Evolutionary conservation across 2,329 filamentous ascomycete species (phyloP), one percentile per base, ranked within the genome.

Genomic region (Coniella vitis): DNA sequence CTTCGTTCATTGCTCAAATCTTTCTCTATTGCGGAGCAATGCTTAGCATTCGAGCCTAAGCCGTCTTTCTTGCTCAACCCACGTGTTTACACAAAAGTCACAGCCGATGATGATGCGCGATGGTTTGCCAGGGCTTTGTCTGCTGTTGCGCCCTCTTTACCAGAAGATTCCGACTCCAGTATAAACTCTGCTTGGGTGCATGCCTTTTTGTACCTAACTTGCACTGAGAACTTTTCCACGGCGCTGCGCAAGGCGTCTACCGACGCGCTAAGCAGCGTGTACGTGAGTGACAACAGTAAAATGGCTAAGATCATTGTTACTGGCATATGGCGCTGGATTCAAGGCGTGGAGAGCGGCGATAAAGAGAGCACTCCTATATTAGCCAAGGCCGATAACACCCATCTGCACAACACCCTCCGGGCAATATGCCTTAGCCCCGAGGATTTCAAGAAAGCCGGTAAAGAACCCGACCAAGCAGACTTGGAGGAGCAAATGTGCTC

Each of bases 11-110:
- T 83, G 32, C 64, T 78, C 19, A 84, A 86, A 59, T 83, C 82
- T 58, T 74, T 79, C 20, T 71, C 79, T 25, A 68, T 90, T 21
- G 64, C 76, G 20, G 78, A 81, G 43, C 82, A 88, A 57, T 80
- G 81, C 10, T 73, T 95, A 52, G 74, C 75, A 2, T 65, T 83
- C 34, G 81, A 84, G n/a, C 83, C 87, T 0, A 95, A 95, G 63
- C 83, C 87, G 13, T 95, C 91, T 0, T 93, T 95, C 63, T 71
- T 97, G 17, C 74, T 97, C 5, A 95, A 87, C 59, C 78, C 86
- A 31, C 85, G 87, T 53, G 80, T 95, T 4, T 97, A 93, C 66
- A 83, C 84, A 34, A 96, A 95, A 61, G 61, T 95, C 20, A 74
- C 76, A 2, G 69, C 74, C 1, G 81, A 85, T 48, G 86, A 90